phyloP scores from a whole-genome alignment of 2,329 filamentous ascomycete genomes.

The Penicillium expansum region DNA sequence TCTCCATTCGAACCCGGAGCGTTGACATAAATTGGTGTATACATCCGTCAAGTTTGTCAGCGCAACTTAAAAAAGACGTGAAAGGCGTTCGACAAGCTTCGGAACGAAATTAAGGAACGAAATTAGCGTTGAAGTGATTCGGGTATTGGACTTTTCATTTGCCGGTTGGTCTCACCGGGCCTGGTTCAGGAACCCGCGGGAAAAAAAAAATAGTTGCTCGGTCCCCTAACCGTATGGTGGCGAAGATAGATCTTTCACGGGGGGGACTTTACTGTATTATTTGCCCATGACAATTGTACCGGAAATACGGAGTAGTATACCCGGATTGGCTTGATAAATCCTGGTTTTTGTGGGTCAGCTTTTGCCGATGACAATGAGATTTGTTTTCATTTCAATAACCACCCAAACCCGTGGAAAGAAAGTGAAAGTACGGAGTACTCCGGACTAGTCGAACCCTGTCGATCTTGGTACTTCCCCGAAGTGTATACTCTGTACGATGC shows the following conservation, averaged over 20 bases:
- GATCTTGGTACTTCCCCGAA: conserved; percentile 15
- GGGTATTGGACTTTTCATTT: neutral
- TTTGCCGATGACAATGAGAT: neutral
- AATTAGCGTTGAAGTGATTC: neutral
- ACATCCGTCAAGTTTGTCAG: conserved; percentile 2
- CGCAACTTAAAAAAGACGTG: neutral
- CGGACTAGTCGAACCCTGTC: conserved; percentile 26
- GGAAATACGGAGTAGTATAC: conserved; percentile 7
- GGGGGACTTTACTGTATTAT: too few relatives aligned
- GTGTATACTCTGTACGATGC: conserved; percentile 10
- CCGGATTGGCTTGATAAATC: conserved; percentile 16
- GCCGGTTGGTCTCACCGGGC: conserved; percentile 1
- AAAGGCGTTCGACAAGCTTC: conserved; percentile 14
- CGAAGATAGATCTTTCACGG: too few relatives aligned
- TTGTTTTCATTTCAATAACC: neutral
- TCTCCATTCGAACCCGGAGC: neutral
- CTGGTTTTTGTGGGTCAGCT: neutral
- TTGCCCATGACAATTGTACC: conserved; percentile 9
- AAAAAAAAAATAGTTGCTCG: neutral
- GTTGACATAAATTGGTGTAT: neutral
- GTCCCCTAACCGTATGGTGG: too few relatives aligned
- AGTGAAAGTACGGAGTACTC: neutral
- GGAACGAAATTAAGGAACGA: neutral
- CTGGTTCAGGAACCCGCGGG: neutral
- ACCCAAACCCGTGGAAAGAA: conserved; percentile 15